Evolutionary conservation across 192 early-diverging fungal genomes (phyloP), one percentile per base, ranked within the genome.

Genomic region (Coemansia sp.): DNA sequence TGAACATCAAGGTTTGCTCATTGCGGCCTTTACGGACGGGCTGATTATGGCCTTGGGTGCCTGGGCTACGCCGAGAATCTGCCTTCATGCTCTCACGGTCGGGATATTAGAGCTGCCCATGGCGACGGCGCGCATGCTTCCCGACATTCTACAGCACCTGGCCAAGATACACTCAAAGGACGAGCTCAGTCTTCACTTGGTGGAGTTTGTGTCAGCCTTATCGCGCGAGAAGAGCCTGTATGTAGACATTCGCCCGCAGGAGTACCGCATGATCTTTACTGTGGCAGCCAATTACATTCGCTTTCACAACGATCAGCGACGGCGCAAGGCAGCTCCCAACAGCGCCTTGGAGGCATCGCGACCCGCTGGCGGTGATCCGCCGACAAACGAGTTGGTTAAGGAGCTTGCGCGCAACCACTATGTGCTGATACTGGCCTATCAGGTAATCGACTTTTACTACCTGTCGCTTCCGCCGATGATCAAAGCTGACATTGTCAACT

Each of bases 181-280:
- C 1, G 85, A 88, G 61, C 85, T 97, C 61, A 90, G 89, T 46
- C 90, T 95, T 17, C 91, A 92, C 66, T 92, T 95, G 69, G 80
- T 99, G 28, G 94, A 97, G 79, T 98, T 97, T 82, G 82, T 97
- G 28, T 92, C 92, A n/a, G 88, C 90, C 0, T 78, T 99, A 6
- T 94, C 95, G 10, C 88, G 91, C 17, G 74, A 93, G 17, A 94
- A 91, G 19, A 78, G 80, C 26, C 75, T 99, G 4, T 91, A 91
- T 70, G 85, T 89, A 7, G 95, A 95, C 73, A 91, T 97, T 47
- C 91, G 87, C 0, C 89, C 88, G 21, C 73, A 79, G 17, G 93
- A 96, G 63, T 95, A 93, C 68, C 92, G 91, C 70, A 83, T 88
- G 35, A 87, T 99, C 17, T 98, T 98, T 88, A 92, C 89, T 2